These are phyloP conservation scores for Parietaria judaica DNA, from an alignment of 306 rosid genomes.

Conservation along the genomic window DNA sequence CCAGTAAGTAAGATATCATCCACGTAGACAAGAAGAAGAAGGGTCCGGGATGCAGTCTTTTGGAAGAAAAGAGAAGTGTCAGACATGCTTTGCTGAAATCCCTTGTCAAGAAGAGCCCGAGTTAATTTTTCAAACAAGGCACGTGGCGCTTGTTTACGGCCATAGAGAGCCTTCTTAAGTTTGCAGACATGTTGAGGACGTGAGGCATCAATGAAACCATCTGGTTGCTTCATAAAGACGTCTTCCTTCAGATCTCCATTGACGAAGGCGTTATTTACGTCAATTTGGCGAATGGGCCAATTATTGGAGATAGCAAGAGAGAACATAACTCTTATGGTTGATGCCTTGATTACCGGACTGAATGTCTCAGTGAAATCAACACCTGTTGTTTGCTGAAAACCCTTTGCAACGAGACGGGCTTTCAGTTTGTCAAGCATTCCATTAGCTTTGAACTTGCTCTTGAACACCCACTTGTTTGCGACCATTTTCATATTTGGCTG, in stretches of 20 bases:
- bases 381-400: not conserved
- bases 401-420: not conserved
- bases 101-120: not conserved
- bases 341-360: not conserved
- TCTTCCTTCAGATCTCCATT: not conserved
- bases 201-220: not conserved
- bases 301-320: not conserved
- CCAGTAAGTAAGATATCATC: not conserved
- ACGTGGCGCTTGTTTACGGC: not conserved
- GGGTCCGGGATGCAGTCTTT: not conserved
- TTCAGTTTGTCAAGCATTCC: no score
- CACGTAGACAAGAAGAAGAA: not conserved
- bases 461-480: conserved; percentile 1
- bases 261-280: not conserved
- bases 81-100: not conserved
- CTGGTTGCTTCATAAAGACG: not conserved
- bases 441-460: not conserved
- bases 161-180: not conserved
- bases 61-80: not conserved
- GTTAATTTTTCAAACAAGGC: not conserved
- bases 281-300: not conserved
- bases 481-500: not conserved
- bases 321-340: not conserved
- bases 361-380: not conserved
- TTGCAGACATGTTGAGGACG: not conserved